Evolutionary conservation across 1,139 yeast species (phyloP).

Genomic region (Yarrowia galli): DNA sequence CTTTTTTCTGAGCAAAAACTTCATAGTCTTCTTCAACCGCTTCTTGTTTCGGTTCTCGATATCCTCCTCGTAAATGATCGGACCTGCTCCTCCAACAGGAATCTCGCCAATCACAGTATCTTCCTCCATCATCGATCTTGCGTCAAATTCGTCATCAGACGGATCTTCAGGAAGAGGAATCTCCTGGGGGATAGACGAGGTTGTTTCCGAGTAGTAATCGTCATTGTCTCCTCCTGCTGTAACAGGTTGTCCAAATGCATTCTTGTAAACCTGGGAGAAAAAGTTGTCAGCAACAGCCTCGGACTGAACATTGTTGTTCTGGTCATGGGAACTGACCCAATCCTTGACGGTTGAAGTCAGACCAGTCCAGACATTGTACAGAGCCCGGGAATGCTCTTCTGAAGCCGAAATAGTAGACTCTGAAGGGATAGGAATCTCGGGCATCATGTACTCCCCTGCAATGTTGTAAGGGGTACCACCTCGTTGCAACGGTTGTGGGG

Average conservation of each 20-base stretch:
- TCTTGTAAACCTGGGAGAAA: slow-evolving; percentile 22
- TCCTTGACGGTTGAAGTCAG: slow-evolving; percentile 24
- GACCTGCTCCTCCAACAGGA: background rate
- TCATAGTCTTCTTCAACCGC: slow-evolving; percentile 29
- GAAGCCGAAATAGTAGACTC: slow-evolving; percentile 18
- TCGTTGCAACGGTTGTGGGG: background rate
- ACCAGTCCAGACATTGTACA: slow-evolving; percentile 35
- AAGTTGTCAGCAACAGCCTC: slow-evolving; percentile 19
- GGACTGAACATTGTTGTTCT: background rate
- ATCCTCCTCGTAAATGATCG: slow-evolving; percentile 26
- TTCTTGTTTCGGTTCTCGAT: slow-evolving; percentile 35
- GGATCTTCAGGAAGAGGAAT: slow-evolving; percentile 23
- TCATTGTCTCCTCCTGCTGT: background rate
- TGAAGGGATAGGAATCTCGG: background rate
- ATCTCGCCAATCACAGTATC: slow-evolving; percentile 18
- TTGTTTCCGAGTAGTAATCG: background rate
- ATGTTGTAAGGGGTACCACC: background rate
- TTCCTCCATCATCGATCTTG: slow-evolving; percentile 20
- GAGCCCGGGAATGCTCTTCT: slow-evolving; percentile 19
- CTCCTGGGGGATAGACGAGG: slow-evolving; percentile 14
- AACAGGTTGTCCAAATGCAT: slow-evolving; percentile 15
- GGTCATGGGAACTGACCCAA: slow-evolving; percentile 14
- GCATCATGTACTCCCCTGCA: slow-evolving; percentile 14
- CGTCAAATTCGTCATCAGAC: slow-evolving; percentile 29
- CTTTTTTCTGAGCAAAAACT: slow-evolving; percentile 15